phyloP scores from a whole-genome alignment of 2,329 filamentous ascomycete genomes.

The Microcyclosporella mali region DNA sequence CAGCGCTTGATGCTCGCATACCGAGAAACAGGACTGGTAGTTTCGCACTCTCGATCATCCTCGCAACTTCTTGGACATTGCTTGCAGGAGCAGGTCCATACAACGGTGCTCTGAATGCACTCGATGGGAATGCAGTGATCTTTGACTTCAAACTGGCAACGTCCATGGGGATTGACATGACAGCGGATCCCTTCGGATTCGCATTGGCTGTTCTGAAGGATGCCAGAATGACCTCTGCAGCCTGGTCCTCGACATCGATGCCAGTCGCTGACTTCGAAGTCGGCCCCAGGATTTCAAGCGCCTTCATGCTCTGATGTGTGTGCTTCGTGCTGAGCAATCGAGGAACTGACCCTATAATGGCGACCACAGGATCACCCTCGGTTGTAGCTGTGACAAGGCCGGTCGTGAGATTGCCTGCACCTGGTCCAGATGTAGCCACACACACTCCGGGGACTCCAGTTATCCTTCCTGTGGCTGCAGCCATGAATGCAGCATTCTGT shows the following conservation, averaged over 20 bases:
- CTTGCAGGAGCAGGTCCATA: slow-evolving; percentile 36
- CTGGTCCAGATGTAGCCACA: slow-evolving; percentile 45
- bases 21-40: slow-evolving; percentile 44
- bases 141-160: slow-evolving; percentile 37
- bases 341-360: slow-evolving; percentile 45
- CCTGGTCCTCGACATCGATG: slow-evolving; percentile 44
- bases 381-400: slow-evolving; percentile 45
- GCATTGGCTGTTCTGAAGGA: slow-evolving; percentile 40
- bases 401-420: slow-evolving; percentile 44
- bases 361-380: slow-evolving; percentile 44
- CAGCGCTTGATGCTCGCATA: slow-evolving; percentile 37
- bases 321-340: slow-evolving; percentile 40
- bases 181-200: slow-evolving; percentile 40
- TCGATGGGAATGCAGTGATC: slow-evolving; percentile 35
- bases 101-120: slow-evolving; percentile 37
- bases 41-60: slow-evolving; percentile 30
- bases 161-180: slow-evolving; percentile 43
- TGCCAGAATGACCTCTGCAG: slow-evolving; percentile 43
- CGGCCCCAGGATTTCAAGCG: slow-evolving; percentile 40
- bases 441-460: slow-evolving; percentile 43
- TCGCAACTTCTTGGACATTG: slow-evolving; percentile 32
- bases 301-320: slow-evolving; percentile 44
- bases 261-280: slow-evolving; percentile 40
- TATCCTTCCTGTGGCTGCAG: slow-evolving; percentile 42
- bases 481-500: slow-evolving; percentile 48